Base-by-base conservation (phyloP, 2,329 filamentous ascomycete genomes). In the Chrysosporium keratinophilum region DNA sequence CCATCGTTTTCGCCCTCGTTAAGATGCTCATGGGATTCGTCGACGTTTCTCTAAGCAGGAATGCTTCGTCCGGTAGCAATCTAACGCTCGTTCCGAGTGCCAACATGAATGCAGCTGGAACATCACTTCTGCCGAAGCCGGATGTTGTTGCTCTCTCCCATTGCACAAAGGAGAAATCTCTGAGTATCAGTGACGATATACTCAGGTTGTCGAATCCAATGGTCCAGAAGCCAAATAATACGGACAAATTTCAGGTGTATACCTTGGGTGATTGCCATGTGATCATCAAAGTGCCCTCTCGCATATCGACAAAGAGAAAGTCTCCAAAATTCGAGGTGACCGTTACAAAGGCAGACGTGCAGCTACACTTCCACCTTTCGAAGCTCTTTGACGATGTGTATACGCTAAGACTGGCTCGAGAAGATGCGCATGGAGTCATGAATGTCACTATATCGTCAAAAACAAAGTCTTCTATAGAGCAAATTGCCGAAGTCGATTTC, bases 241-340 rank as follows among this genome's bases (percentile, higher is more conserved):
- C 66, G 2, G 68, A 71, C 39, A 63, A 65, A 10, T 80, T 78
- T 60, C 73, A 77, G 55, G 68, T 80, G n/a, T 71, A 78, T 56
- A 69, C 74, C n/a, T 70, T 78, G 57, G 76, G 75, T 4, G 74
- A 79, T 56, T 72, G 73, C 46, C 76, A 79, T 59, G 73, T 80
- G 53, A 64, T 78, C 42, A 69, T 81, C 48, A 74, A 73, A 42
- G 73, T 76, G 7, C 75, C 76, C 6, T 67, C 68, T 33, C 68
- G 67, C 20, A 67, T 76, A 54, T 59, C 65, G 3, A 65, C 65
- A 37, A 63, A 67, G 47, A 75, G 71, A 59, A 77, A 72, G 59
- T 69, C 70, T 14, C 69, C 70, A 12, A 72, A 70, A 28, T 72
- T 81, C 52, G 68, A 72, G 49, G 74, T 81, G 37, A 69, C 71